Base-by-base conservation (phyloP, 2,329 filamentous ascomycete genomes). In the Tolypocladium sp. region DNA sequence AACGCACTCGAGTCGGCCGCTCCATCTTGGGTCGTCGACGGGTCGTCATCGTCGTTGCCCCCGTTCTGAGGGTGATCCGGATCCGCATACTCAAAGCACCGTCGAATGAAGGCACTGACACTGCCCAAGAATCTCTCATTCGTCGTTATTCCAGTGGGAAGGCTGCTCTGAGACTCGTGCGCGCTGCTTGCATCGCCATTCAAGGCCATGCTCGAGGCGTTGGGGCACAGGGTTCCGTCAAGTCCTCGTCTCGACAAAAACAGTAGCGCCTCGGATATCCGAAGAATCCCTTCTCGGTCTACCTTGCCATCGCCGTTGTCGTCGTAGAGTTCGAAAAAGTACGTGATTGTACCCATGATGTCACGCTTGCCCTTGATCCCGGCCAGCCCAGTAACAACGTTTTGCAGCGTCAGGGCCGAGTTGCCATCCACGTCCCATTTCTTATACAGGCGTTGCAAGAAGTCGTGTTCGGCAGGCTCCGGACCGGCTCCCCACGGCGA, bases 31-130 rank as follows among this genome's bases (percentile, higher is more conserved):
- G 62, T 64, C 57, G 53, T 64, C 58, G 59, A 64, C 53, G 60
- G 66, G 13, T 58, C 54, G 6, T 59, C 64, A 15, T 57, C 56
- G 42, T 73, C 71, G 12, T 74, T 70, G 49, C 73, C 73, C 60
- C 85, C 80, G 63, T 86, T 82, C 70, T 82, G 80, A 1, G 88
- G 86, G 63, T 90, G 88, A 68, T 95, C 93, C 1, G 94, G 93
- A 69, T 99, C 94, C 7, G 94, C 94, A 69, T 99, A 99, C 74
- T 99, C 94, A 65, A 99, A 99, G 73, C 94, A 99, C 60, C 94
- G 84, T 63, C 92, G 84, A 61, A 97, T 99, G 70, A 99, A 99
- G 2, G 92, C 92, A 66, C 91, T 96, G 57, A 99, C 92, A 62
- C 92, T 96, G 62, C 89, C 90, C 33, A 99, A 77, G 69, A 99